These are phyloP conservation scores for Fusarium drepaniforme DNA, from an alignment of 2,329 filamentous ascomycete genomes.

Conservation along the genomic window DNA sequence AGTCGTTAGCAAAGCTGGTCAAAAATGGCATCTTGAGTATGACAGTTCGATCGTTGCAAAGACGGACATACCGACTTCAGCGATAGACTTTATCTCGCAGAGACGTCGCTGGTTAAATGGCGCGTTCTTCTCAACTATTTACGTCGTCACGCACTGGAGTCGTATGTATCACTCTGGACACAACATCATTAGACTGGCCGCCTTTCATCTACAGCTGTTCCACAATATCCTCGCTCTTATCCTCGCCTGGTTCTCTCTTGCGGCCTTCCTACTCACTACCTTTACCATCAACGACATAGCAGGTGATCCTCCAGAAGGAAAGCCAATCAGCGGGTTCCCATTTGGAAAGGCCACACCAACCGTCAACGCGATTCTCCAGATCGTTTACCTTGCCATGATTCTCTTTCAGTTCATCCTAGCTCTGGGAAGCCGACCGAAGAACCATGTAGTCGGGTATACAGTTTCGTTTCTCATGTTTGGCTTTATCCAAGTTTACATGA, in stretches of 20 bases:
- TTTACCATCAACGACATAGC: conserved; percentile 20
- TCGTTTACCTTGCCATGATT: conserved; percentile 5
- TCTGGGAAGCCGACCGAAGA: conserved; percentile 10
- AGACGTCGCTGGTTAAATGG: conserved; percentile 3
- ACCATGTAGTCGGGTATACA: neutral
- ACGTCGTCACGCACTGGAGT: neutral
- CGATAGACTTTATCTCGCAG: neutral
- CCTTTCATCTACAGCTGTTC: neutral
- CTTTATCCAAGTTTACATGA: conserved; percentile 8
- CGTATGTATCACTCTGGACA: neutral
- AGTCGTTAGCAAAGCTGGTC: neutral
- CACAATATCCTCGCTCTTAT: conserved; percentile 15
- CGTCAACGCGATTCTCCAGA: conserved; percentile 1
- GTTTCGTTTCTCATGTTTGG: conserved; percentile 25
- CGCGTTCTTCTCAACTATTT: conserved; percentile 4
- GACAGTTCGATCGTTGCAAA: neutral
- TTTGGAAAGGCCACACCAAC: conserved; percentile 22
- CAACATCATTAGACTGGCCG: neutral
- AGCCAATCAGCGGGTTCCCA: neutral
- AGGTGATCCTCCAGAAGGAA: neutral
- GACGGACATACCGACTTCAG: neutral
- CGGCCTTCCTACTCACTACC: conserved; percentile 12
- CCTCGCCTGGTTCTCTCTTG: conserved; percentile 21
- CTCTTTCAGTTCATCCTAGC: conserved; percentile 27
- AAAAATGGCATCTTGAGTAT: neutral